Evolutionary conservation across 148 eudicot genomes (phyloP).

Genomic region (Salicornia ramosissima): DNA sequence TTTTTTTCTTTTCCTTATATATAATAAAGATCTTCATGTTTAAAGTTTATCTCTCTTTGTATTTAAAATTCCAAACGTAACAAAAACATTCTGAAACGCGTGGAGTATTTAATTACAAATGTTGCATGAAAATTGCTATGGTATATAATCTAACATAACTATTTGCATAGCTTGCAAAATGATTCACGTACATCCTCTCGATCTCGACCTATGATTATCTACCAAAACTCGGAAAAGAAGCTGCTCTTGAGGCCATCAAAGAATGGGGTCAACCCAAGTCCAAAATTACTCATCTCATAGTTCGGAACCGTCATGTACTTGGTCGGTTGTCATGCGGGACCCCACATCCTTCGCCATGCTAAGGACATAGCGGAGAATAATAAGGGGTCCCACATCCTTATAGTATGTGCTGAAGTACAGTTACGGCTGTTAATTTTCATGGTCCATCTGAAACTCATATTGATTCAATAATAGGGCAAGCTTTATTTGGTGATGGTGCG

Average conservation of each 20-base stretch:
- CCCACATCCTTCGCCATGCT: conserved; percentile 27
- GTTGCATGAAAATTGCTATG: too few relatives aligned
- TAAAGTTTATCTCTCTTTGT: too few relatives aligned
- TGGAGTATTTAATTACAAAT: too few relatives aligned
- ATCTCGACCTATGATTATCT: too few relatives aligned
- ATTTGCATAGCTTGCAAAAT: too few relatives aligned
- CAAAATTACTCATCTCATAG: conserved; percentile 26
- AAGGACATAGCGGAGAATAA: conserved; percentile 28
- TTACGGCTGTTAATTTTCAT: conserved; percentile 26
- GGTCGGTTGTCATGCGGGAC: conserved; percentile 33
- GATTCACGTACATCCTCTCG: too few relatives aligned
- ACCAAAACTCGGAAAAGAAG: conserved; percentile 28
- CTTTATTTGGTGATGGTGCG: conserved; percentile 28
- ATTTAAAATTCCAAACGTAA: too few relatives aligned
- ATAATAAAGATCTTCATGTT: too few relatives aligned
- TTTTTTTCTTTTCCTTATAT: too few relatives aligned
- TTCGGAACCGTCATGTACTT: conserved; percentile 26
- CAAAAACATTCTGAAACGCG: too few relatives aligned
- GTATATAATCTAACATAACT: too few relatives aligned
- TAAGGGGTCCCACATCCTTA: conserved; percentile 18
- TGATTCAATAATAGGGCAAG: conserved; percentile 24
- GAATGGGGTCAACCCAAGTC: conserved; percentile 32
- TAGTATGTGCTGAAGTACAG: conserved; percentile 26
- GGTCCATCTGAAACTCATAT: conserved; percentile 25
- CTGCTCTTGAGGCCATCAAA: conserved; percentile 25